Base-by-base conservation (phyloP, 345 rosid species). In the Chamaenerion angustifolium region DNA sequence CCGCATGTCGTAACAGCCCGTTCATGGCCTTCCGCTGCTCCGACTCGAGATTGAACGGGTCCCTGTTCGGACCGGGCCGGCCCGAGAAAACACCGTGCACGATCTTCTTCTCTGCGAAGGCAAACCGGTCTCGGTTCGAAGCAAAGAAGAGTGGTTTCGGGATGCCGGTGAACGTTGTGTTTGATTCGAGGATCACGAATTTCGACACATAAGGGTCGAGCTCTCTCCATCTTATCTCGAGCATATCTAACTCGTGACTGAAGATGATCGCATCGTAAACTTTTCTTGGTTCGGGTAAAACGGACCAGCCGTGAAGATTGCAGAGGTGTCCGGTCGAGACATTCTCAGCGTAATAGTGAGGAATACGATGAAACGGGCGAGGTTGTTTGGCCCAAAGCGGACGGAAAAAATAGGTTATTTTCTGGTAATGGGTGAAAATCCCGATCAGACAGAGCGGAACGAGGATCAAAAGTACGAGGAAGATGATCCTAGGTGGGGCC, bases 301-400 rank as follows among this genome's bases (percentile, higher is more conserved):
- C 19, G 49, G 89, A 70, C 98, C 98, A 86, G 3, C 93, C 95
- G 23, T 90, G 96, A 48, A 90, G 95, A 13, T 44, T 54, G 56
- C 98, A 86, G 23, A 81, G 87, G 65, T 76, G 87, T 41, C 72
- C 78, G 78, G 81, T 76, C 4, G 96, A 78, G 15, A 90, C 85
- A 71, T 87, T 90, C 58, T 90, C 98, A 0, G 98, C 93, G 56
- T 90, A 90, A 67, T 71, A 86, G 71, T 86, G 98, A 2, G 96
- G 94, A 10, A 90, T 57, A 37, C 60, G 80, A 43, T 53, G 54
- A 62, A 90, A 90, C 5, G 96, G 78, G 10, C 62, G 67, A 45
- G 95, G 93, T 2, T 96, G 89, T 10, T 68, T 72, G 73, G 86
- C 95, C 96, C 96, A 90, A 42, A 90, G 72, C 6, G 98, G 96